These are phyloP conservation scores for Tritrichomonas musculus DNA, from an alignment of 208 protist genomes.

Conservation along the genomic window DNA sequence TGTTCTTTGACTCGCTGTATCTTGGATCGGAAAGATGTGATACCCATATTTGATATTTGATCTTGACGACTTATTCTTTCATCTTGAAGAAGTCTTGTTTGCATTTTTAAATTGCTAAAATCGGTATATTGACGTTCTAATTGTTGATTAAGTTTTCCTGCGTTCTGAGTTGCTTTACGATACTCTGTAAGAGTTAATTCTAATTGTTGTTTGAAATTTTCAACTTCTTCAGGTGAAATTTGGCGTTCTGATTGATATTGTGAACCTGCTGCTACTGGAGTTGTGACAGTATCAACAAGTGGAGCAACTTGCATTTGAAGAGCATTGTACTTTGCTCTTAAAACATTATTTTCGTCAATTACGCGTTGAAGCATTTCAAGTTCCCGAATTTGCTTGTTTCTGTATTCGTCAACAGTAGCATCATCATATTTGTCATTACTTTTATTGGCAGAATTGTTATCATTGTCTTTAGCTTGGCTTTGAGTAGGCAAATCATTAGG, in stretches of 20 bases:
- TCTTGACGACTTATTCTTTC: not conserved
- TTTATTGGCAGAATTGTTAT: too few species aligned
- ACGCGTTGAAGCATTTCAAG: not conserved
- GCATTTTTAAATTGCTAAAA: not conserved
- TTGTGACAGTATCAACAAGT: not conserved
- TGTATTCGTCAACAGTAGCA: not conserved
- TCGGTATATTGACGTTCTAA: not conserved
- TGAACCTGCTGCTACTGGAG: not conserved
- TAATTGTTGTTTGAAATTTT: not conserved
- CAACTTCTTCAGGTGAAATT: conserved; percentile 10
- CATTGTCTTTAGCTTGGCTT: too few species aligned
- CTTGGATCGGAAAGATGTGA: not conserved
- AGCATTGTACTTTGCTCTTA: not conserved
- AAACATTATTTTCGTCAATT: conserved; percentile 18
- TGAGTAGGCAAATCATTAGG: too few species aligned
- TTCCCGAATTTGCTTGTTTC: not conserved
- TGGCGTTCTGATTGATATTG: not conserved
- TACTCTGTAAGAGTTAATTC: not conserved
- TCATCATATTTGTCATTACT: not conserved
- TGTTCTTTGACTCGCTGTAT: not conserved
- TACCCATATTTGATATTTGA: not conserved
- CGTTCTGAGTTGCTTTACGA: not conserved
- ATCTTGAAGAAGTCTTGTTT: not conserved
- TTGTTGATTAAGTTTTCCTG: not conserved
- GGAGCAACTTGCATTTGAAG: conserved; percentile 10